A percentile compares a stretch with the other conserved stretches of the same genome.
These are phyloP conservation scores for Combretum micranthum DNA, from an alignment of 345 rosid genomes.

Conservation along the genomic window DNA sequence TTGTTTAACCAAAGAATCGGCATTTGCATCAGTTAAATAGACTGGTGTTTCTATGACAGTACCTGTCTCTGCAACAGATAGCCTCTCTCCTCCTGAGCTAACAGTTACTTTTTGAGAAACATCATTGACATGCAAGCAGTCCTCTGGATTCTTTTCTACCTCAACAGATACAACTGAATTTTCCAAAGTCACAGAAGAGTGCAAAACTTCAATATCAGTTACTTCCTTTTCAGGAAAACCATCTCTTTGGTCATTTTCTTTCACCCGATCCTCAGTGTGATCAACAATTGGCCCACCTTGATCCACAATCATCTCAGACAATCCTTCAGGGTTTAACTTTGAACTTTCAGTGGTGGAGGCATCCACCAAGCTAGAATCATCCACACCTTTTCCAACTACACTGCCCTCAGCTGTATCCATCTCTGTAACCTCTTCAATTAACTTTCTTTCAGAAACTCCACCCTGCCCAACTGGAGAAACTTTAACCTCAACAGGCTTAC, in stretches of 20 bases:
- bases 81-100: conserved; percentile 16
- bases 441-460: background rate
- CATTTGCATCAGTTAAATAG: background rate
- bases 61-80: conserved; percentile 27
- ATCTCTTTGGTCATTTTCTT: too few species aligned
- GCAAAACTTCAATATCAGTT: too few species aligned
- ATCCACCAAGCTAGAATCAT: too few species aligned
- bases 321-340: too few species aligned
- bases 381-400: background rate
- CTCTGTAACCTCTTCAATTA: background rate
- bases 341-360: too few species aligned
- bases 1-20: background rate
- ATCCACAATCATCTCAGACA: too few species aligned
- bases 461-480: background rate
- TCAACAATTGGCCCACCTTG: too few species aligned
- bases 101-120: conserved; percentile 14
- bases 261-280: too few species aligned
- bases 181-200: too few species aligned
- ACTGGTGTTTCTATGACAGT: conserved; percentile 4
- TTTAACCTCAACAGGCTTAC: background rate
- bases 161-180: conserved; percentile 13
- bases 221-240: too few species aligned
- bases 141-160: conserved; percentile 21
- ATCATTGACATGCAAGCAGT: conserved; percentile 3
- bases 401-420: background rate